Conservation (phyloP, 306 rosid genomes). For the Urtica urens region DNA sequence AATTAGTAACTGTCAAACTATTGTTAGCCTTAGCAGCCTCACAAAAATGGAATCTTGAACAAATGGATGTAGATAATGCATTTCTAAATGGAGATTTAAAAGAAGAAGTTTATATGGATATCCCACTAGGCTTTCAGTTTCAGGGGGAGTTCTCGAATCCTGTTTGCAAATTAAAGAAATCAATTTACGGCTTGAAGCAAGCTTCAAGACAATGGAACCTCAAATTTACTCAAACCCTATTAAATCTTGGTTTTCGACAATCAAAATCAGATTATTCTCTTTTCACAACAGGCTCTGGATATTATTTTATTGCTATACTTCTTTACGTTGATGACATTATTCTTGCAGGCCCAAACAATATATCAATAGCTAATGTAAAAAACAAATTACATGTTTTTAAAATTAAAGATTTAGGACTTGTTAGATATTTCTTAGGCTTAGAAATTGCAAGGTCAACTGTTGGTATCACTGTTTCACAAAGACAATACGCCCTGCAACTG, state of each 20-base stretch:
- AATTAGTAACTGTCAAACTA: not conserved
- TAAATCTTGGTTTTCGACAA: not conserved
- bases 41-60: too few species aligned
- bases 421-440: not conserved
- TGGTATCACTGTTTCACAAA: not conserved
- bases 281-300: not conserved
- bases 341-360: not conserved
- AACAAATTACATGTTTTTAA: not conserved
- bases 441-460: too few species aligned
- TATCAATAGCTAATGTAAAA: not conserved
- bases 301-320: not conserved
- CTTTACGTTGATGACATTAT: not conserved
- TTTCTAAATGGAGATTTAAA: not conserved
- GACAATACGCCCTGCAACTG: not conserved
- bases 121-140: conserved; percentile 1
- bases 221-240: not conserved
- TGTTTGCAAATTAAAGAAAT: not conserved
- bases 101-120: not conserved
- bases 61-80: too few species aligned
- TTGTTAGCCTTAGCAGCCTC: not conserved
- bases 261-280: not conserved
- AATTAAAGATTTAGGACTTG: not conserved
- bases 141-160: not conserved
- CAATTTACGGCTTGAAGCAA: not conserved
- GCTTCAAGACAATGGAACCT: not conserved